Percentiles rank a stretch among this genome's conserved stretches.
Evolutionary conservation across 2,329 filamentous ascomycete genomes (phyloP).

Genomic region (Sphaerulina musiva): DNA sequence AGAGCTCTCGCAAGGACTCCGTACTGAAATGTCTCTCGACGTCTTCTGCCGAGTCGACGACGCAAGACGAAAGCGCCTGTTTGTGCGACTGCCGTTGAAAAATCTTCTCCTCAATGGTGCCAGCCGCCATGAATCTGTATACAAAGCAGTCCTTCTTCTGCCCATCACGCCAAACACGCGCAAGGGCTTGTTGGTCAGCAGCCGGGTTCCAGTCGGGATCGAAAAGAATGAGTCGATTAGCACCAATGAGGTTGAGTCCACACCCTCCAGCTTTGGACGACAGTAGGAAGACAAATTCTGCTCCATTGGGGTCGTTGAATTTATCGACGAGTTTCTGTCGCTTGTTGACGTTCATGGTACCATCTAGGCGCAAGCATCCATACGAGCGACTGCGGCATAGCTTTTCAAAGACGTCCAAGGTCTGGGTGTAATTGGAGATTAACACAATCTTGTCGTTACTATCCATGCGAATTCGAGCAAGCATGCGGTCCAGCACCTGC

Average conservation of each 20-base stretch:
- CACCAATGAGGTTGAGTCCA: slow-evolving; percentile 89
- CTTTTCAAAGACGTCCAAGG: slow-evolving; percentile 86
- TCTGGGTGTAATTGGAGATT: slow-evolving; percentile 97
- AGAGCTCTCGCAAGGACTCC: slow-evolving; percentile 84
- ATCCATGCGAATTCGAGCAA: slow-evolving; percentile 87
- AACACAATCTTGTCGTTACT: slow-evolving; percentile 99
- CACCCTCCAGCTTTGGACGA: slow-evolving; percentile 96
- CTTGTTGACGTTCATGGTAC: slow-evolving; percentile 97
- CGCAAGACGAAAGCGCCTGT: slow-evolving; percentile 89
- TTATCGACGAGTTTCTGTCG: slow-evolving; percentile 94
- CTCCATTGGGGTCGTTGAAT: slow-evolving; percentile 88
- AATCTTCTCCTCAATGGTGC: slow-evolving; percentile 98
- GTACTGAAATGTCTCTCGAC: slow-evolving; percentile 94
- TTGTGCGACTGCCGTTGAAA: slow-evolving; percentile 98
- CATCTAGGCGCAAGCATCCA: slow-evolving; percentile 81
- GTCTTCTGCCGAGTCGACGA: slow-evolving; percentile 93
- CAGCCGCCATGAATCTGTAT: slow-evolving; percentile 97
- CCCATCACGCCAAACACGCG: slow-evolving; percentile 96
- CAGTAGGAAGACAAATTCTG: slow-evolving; percentile 90
- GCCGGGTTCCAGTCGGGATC: slow-evolving; percentile 95
- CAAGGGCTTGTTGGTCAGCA: slow-evolving; percentile 92
- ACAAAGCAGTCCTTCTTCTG: slow-evolving; percentile 99
- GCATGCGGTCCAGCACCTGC: slow-evolving; percentile 90
- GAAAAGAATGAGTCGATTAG: slow-evolving; percentile 89
- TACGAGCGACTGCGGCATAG: slow-evolving; percentile 81